phyloP scores from a whole-genome alignment of 78 protist genomes.

The Trichosphaerium sp. region DNA sequence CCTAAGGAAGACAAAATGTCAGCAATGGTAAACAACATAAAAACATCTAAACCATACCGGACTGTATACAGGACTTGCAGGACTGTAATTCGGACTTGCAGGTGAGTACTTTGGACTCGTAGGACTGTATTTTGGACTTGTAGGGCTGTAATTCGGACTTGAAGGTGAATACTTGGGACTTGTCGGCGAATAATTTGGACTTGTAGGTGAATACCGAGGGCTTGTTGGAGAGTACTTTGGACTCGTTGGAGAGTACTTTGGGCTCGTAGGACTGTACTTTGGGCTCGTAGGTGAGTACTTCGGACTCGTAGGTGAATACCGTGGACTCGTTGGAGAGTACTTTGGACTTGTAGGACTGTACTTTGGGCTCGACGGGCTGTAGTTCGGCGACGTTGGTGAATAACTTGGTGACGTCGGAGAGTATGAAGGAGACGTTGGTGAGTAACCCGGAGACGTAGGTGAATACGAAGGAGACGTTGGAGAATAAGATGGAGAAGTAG shows the following conservation, averaged over 20 bases:
- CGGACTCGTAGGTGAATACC: conserved; percentile 26
- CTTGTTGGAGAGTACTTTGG: conserved; percentile 47
- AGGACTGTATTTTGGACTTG: neutral
- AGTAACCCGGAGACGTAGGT: conserved; percentile 68
- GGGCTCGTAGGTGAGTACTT: conserved; percentile 58
- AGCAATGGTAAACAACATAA: too few relatives aligned
- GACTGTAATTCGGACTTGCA: neutral
- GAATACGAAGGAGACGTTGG: conserved; percentile 37
- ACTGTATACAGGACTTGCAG: too few relatives aligned
- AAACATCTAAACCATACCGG: too few relatives aligned
- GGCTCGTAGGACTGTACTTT: conserved; percentile 60
- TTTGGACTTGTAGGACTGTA: conserved; percentile 50
- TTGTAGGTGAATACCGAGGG: conserved; percentile 51
- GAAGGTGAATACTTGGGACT: conserved; percentile 45
- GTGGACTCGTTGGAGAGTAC: conserved; percentile 56
- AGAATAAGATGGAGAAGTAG: conserved; percentile 67
- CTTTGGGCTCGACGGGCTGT: conserved; percentile 41
- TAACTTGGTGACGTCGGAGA: conserved; percentile 58
- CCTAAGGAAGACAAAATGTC: too few relatives aligned
- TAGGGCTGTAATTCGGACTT: neutral
- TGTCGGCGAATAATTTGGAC: conserved; percentile 52
- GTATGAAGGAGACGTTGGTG: conserved; percentile 71
- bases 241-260: conserved; percentile 45
- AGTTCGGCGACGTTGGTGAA: conserved; percentile 63
- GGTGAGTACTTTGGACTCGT: conserved; percentile 23